Evolutionary conservation across 495 filamentous ascomycete species (phyloP), one percentile per base, ranked within the genome.

Genomic region (Aspergillus carlsbadensis): DNA sequence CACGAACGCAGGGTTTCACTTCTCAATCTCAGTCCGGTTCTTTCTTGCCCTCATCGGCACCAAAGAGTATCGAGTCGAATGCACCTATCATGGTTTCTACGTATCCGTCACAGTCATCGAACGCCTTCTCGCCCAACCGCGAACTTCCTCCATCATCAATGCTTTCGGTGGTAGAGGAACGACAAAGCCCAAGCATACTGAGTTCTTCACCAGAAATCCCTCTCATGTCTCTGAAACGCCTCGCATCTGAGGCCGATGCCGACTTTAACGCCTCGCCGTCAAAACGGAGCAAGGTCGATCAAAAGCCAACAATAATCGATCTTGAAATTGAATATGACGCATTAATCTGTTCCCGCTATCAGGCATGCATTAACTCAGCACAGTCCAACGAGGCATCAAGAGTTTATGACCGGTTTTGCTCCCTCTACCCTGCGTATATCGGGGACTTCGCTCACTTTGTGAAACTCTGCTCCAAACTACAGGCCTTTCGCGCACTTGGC

Each of bases 371-470:
- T 34, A 61, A 57, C n/a, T 44, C 61, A 7, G 35, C 55, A n/a
- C 52, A 59, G 18, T 58, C 57, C 2, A 56, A 45, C 6, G 62
- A 70, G 46, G 69, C 70, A 33, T 52, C 63, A 20, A 63, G 34
- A 33, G 51, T 79, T 5, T 84, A 75, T 55, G 67, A 75, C 3
- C 71, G 72, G 13, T 91, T 87, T 54, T 74, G 71, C 45, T 58
- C 59, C 10, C 73, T 78, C 7, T 91, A 90, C 59, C 77, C 83
- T 1, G 66, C 59, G 6, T 90, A 86, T 56, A 31, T 47, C 10
- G 86, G 84, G 3, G 79, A 71, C 17, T 70, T 79, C 10, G 54
- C 47, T 0, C 74, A 82, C 55, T 90, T 90, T 46, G 60, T 79
- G 1, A 67, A 74, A 13, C 70, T 81, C 0, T 82, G 86, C 51